Evolutionary conservation across 1,139 yeast species (phyloP).

Genomic region (Candida sojae): DNA sequence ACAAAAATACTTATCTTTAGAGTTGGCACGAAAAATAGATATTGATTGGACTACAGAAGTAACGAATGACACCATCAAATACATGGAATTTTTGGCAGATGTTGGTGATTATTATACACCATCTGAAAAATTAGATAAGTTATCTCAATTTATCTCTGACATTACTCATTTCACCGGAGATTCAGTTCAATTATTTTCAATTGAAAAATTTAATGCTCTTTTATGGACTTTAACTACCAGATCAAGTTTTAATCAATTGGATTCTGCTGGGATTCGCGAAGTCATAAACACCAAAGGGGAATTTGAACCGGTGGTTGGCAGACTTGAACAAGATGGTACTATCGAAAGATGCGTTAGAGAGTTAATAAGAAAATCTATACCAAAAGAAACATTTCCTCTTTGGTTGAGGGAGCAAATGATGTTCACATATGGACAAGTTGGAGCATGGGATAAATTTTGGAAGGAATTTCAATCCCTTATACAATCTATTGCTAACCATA

Average conservation of each 20-base stretch:
- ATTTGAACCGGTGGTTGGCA: neutral
- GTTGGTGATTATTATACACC: constrained; percentile 17
- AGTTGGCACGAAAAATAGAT: constrained; percentile 12
- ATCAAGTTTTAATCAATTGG: constrained; percentile 7
- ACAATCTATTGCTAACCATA: constrained; percentile 7
- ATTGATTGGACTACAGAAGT: constrained; percentile 19
- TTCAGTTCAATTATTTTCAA: constrained; percentile 25
- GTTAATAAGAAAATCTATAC: constrained; percentile 19
- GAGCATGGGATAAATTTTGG: constrained; percentile 44
- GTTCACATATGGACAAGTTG: constrained; percentile 41
- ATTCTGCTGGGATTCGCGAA: constrained; percentile 7
- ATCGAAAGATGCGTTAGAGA: constrained; percentile 33
- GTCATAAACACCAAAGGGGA: constrained; percentile 13
- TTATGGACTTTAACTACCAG: constrained; percentile 32
- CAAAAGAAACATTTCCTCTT: constrained; percentile 13
- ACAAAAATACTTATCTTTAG: constrained; percentile 29
- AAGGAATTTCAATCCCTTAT: constrained; percentile 32
- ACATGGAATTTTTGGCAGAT: constrained; percentile 36
- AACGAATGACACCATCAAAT: constrained; percentile 29
- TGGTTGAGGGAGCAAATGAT: constrained; percentile 35
- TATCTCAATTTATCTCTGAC: constrained; percentile 29
- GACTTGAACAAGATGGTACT: constrained; percentile 23
- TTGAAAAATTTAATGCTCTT: constrained; percentile 34
- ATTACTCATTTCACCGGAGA: constrained; percentile 27
- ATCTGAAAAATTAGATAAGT: constrained; percentile 19